Base-by-base conservation (phyloP, 495 filamentous ascomycete species). In the Aspergillus egyptiacus region DNA sequence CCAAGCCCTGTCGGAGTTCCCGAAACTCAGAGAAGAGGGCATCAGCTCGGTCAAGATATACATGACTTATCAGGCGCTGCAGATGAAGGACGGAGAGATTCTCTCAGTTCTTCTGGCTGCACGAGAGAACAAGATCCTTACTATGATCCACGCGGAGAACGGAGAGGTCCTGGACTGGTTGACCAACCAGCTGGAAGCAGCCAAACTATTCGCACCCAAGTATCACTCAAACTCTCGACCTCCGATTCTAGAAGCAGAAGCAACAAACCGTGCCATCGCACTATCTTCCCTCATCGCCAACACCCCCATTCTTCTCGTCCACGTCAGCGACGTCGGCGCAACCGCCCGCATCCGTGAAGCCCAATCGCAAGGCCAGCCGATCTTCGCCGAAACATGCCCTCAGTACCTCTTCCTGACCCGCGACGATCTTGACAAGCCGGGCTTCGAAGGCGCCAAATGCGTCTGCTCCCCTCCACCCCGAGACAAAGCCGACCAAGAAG, bases 351-450 rank as follows among this genome's bases (percentile, higher is more conserved):
- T 84, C 58, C 70, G 76, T n/a, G 53, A 65, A 13, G 81, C 81
- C 2, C 80, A 84, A 49, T 77, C 72, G 2, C 51, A 56, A 15
- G 69, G 73, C 0, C 65, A 79, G 22, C 80, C 81, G 0, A 66
- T 84, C 1, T 74, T 79, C 51, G 81, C 77, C 11, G 81, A 84
- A 59, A 84, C 80, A 6, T 83, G 80, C 54, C 81, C 81, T 1
- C 80, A 84, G 45, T 84, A 84, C 51, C 63, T 82, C 1, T 79
- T 80, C 55, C 68, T 84, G 1, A 78, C 74, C 1, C 62, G 74
- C 1, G 71, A 75, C 17, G 71, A 71, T 38, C 63, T 81, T 11
- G 69, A 72, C 34, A 59, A 63, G 22, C 70, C 71, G 0, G 75
- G 72, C 6, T 81, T 79, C 59, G 70, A 75, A 43, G 80, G 73